Conservation (phyloP, 2,329 filamentous ascomycete species). For the Nemania serpens region DNA sequence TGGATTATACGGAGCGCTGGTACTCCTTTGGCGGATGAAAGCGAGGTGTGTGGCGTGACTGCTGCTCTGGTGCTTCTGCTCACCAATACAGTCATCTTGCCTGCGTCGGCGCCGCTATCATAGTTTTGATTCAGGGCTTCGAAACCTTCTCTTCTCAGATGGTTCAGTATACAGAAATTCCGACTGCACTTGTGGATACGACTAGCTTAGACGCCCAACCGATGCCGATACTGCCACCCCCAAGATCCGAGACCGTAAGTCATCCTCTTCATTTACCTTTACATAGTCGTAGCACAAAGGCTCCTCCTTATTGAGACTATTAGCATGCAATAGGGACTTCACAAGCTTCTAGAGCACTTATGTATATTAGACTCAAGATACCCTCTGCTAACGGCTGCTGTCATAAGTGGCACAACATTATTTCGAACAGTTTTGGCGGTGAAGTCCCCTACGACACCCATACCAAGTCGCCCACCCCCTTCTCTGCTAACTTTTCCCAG, state of each 20-base stretch:
- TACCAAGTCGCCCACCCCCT: not conserved
- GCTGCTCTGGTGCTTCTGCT: not conserved
- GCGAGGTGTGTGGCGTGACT: conserved; percentile 37
- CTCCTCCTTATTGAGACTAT: no score
- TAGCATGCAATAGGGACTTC: not conserved
- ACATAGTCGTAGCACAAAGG: not conserved
- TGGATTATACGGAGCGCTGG: conserved; percentile 43
- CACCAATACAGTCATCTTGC: conserved; percentile 41
- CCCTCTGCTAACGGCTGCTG: not conserved
- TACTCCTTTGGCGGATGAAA: conserved; percentile 44
- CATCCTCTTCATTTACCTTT: not conserved
- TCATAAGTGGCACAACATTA: conserved; percentile 41
- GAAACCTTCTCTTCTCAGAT: conserved; percentile 48
- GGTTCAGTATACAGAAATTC: conserved; percentile 41
- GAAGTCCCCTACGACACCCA: not conserved
- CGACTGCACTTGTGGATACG: conserved; percentile 29
- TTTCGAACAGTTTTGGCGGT: conserved; percentile 30
- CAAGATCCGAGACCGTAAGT: conserved; percentile 41
- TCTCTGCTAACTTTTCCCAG: conserved; percentile 15
- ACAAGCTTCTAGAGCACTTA: not conserved
- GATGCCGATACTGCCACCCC: conserved; percentile 33
- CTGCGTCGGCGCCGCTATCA: conserved; percentile 45
- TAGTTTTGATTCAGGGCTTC: conserved; percentile 45
- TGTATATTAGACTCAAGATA: not conserved
- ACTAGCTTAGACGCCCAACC: conserved; percentile 27